phyloP scores from a whole-genome alignment of 345 rosid genomes.

The Dimocarpus longan region DNA sequence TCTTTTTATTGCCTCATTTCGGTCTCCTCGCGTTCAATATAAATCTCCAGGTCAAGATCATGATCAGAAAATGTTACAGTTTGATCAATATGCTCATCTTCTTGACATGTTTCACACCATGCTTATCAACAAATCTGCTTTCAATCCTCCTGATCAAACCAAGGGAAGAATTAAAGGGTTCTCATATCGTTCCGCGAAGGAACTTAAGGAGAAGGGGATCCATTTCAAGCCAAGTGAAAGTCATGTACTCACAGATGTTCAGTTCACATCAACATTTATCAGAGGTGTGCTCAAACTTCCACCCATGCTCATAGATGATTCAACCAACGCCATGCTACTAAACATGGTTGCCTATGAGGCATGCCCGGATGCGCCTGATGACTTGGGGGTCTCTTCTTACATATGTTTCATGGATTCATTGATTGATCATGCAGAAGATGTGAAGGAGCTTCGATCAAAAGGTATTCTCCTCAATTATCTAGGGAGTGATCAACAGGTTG shows the following conservation, averaged over 20 bases:
- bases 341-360: constrained; percentile 22
- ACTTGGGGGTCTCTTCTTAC: constrained; percentile 13
- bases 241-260: neutral
- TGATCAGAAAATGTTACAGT: neutral
- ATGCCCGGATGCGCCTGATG: neutral
- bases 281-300: constrained; percentile 6
- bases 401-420: constrained; percentile 19
- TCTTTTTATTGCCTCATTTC: no score
- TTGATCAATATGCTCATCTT: neutral
- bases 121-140: no score
- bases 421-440: constrained; percentile 20
- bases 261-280: neutral
- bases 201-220: constrained; percentile 20
- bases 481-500: constrained; percentile 5
- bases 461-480: constrained; percentile 15
- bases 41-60: no score
- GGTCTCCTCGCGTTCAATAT: no score
- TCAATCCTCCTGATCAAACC: neutral
- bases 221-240: neutral
- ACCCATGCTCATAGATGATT: neutral
- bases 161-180: neutral
- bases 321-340: constrained; percentile 7
- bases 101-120: constrained; percentile 4
- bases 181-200: neutral
- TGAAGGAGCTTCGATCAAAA: constrained; percentile 15